Conservation (phyloP, 441 rosid species). For the Raphanus hybrid region DNA sequence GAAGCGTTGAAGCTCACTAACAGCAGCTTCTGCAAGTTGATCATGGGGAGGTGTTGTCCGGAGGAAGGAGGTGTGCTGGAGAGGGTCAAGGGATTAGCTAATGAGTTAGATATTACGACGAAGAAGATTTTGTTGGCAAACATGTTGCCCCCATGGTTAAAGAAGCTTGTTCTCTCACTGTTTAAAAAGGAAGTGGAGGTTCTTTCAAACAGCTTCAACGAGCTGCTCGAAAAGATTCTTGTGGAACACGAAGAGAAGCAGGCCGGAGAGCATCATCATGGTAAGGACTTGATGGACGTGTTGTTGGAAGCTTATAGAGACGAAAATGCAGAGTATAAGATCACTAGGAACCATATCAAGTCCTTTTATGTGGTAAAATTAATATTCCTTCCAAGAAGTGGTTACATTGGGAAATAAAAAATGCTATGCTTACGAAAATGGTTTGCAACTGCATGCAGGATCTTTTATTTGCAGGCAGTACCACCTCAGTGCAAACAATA, state of each 20-base stretch:
- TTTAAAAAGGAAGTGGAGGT: not conserved
- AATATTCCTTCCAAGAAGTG: not conserved
- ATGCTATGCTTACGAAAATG: not conserved
- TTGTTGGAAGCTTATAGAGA: not conserved
- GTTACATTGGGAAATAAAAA: not conserved
- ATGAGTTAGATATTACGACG: not conserved
- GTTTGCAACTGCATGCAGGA: constrained; percentile 3
- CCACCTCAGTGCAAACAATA: not conserved
- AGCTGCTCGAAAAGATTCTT: constrained; percentile 1
- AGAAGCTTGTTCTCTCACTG: not conserved
- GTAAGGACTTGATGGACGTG: not conserved
- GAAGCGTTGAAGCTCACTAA: not conserved
- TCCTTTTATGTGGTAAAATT: not conserved
- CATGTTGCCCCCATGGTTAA: not conserved
- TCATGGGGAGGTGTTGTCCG: not conserved
- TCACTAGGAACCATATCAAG: constrained; percentile 3
- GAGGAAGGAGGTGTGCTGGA: constrained; percentile 2
- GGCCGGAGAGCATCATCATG: no score
- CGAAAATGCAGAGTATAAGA: constrained; percentile 4
- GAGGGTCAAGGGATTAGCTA: not conserved
- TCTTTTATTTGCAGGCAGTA: not conserved
- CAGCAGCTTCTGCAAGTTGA: not conserved
- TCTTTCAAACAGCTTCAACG: not conserved
- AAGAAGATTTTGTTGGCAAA: not conserved
- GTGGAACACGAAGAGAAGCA: not conserved